These are phyloP conservation scores for Eucalyptus sideroxylon DNA, from an alignment of 345 rosid species.

Conservation along the genomic window DNA sequence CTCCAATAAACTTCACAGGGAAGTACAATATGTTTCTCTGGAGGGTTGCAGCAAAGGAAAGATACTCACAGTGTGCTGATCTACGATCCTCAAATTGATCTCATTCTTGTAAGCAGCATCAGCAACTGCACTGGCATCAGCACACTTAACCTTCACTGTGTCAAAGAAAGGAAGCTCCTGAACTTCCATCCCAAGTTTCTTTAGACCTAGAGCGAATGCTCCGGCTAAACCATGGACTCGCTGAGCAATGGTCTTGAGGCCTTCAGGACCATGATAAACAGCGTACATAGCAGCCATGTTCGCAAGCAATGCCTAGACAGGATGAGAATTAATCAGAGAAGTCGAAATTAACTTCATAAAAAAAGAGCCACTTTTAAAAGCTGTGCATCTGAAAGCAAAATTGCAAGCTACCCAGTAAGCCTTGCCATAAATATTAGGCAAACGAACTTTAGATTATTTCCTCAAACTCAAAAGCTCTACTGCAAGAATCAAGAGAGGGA, in stretches of 20 bases:
- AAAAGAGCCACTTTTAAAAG: not conserved
- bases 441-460: not conserved
- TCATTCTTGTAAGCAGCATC: slow-evolving; percentile 61
- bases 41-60: not conserved
- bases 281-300: slow-evolving; percentile 99
- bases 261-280: slow-evolving; percentile 96
- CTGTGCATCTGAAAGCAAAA: not conserved
- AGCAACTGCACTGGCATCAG: slow-evolving; percentile 72
- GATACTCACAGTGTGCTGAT: slow-evolving; percentile 66
- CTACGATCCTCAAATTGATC: slow-evolving; percentile 77
- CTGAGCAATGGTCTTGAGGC: slow-evolving; percentile 71
- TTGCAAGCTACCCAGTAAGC: not conserved
- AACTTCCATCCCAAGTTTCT: slow-evolving; percentile 85
- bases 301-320: slow-evolving; percentile 81
- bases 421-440: not conserved
- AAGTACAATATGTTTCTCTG: not conserved
- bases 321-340: not conserved
- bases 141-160: slow-evolving; percentile 79
- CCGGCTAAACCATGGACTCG: slow-evolving; percentile 98
- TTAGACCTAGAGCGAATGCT: slow-evolving; percentile 64
- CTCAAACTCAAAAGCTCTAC: not conserved
- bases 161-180: slow-evolving; percentile 87
- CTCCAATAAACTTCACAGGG: not conserved
- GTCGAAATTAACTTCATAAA: not conserved
- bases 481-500: not conserved